These are phyloP conservation scores for Colletotrichum scovillei DNA, from an alignment of 2,329 filamentous ascomycete species.

Conservation along the genomic window DNA sequence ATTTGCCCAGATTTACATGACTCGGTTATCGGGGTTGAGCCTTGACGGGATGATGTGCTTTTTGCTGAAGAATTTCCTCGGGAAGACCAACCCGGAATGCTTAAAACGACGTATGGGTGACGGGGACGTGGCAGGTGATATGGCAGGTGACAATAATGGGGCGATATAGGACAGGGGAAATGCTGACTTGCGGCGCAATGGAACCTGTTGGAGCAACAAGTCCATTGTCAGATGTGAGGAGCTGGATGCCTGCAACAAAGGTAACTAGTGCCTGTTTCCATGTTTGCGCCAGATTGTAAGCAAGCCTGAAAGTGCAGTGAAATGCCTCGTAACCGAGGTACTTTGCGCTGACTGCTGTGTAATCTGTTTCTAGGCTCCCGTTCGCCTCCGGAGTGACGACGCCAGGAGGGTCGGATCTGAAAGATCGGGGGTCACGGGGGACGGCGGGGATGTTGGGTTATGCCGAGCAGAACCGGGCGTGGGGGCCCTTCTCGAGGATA, in stretches of 20 bases:
- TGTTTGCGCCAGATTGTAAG: neutral
- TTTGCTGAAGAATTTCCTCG: constrained; percentile 15
- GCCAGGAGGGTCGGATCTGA: neutral
- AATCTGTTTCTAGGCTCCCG: neutral
- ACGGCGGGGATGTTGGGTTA: neutral
- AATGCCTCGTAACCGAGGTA: neutral
- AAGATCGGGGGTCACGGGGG: constrained; percentile 8
- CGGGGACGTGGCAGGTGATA: constrained; percentile 5
- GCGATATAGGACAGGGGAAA: neutral
- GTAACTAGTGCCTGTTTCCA: constrained; percentile 5
- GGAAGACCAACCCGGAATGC: constrained; percentile 1
- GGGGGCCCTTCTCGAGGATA: neutral
- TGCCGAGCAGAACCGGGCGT: constrained; percentile 4
- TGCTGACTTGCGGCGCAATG: neutral
- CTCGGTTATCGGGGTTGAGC: constrained; percentile 27
- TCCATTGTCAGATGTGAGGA: neutral
- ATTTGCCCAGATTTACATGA: constrained; percentile 18
- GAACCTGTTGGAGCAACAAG: neutral
- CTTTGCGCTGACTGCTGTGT: neutral
- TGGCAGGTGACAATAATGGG: neutral
- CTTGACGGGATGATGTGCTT: neutral
- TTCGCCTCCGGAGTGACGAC: neutral
- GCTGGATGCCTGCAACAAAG: neutral
- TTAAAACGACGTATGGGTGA: constrained; percentile 17
- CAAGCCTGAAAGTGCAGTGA: neutral